Evolutionary conservation across 1,139 yeast genomes (phyloP), one percentile per base, ranked within the genome.

Genomic region (Sugiyamaella castrensis): DNA sequence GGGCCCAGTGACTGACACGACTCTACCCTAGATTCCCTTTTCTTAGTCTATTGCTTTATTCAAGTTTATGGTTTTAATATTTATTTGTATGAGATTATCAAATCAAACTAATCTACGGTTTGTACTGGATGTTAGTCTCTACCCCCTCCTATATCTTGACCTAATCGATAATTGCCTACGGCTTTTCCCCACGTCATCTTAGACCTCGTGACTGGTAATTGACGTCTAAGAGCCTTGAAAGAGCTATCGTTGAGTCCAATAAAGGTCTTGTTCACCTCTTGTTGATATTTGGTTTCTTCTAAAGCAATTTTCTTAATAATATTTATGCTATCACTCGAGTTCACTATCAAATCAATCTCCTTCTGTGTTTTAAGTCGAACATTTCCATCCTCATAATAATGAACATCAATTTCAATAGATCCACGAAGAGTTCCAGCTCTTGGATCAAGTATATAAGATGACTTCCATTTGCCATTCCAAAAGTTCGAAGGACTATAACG

Each of bases 111-210:
- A 19, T 19, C 24, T 19, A 19, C 24, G 5, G 24, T 3, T 19
- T 5, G 5, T 19, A 19, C 5, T 19, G 24, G n/a, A n/a, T 31
- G n/a, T 39, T 43, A 36, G 39, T 51, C 46, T 24, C 52, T 38
- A 11, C 48, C 57, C 7, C 61, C 61, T 12, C 54, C 58, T 30
- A 57, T 91, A 67, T 88, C 96, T 59, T 85, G 83, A 15, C 98
- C 98, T 46, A 91, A 74, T 62, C 89, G 80, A 71, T 89, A 89
- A 65, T 84, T 86, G 12, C 95, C 95, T 13, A 89, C 87, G 13
- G 96, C 89, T 63, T 80, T 86, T 37, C 96, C 96, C 98, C 98
- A 92, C 67, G 88, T 87, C 64, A 92, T 84, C 68, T 86, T 89
- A 12, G 96, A 79, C 64, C 96, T 78, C 28, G 96, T 91, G 37